Percentiles rank a stretch among this genome's conserved stretches.
Conservation (phyloP, 768 basidiomycete species). For the Podaxis sp. region DNA sequence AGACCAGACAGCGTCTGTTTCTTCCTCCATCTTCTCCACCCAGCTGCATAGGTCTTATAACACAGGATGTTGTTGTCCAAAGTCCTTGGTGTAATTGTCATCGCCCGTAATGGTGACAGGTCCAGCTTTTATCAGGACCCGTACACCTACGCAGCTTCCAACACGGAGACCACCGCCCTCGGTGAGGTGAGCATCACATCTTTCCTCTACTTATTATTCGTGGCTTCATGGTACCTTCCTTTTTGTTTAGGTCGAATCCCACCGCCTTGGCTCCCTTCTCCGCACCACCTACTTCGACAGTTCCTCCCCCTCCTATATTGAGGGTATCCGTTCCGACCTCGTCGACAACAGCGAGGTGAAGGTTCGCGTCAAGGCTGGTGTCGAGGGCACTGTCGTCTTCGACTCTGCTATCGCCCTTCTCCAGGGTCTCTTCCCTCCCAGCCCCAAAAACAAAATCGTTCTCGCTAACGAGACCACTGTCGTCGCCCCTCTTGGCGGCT, state of each 20-base stretch:
- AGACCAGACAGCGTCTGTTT: conserved; percentile 20
- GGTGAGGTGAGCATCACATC: conserved; percentile 53
- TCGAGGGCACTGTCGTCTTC: conserved; percentile 84
- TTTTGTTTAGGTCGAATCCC: conserved; percentile 57
- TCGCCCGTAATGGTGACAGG: conserved; percentile 81
- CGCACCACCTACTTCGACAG: conserved; percentile 67
- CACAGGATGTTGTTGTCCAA: conserved; percentile 46
- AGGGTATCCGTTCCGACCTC: conserved; percentile 63
- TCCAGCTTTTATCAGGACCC: conserved; percentile 71
- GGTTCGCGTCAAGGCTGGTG: conserved; percentile 79
- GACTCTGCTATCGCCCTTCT: conserved; percentile 83
- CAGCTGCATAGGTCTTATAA: conserved; percentile 17
- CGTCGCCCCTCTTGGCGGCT: conserved; percentile 74
- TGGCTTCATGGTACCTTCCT: conserved; percentile 10
- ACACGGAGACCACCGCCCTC: conserved; percentile 72
- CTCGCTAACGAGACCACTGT: conserved; percentile 79
- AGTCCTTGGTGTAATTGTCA: conserved; percentile 76
- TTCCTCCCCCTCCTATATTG: conserved; percentile 68
- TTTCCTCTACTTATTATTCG: background rate
- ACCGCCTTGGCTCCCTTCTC: conserved; percentile 60
- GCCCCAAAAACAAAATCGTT: conserved; percentile 62
- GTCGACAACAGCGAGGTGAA: conserved; percentile 74
- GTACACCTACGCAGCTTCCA: conserved; percentile 57
- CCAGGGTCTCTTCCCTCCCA: conserved; percentile 88
- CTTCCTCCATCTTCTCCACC: conserved; percentile 20